Evolutionary conservation across 345 rosid genomes (phyloP), one percentile per base, ranked within the genome.

Genomic region (Linum lewisii): DNA sequence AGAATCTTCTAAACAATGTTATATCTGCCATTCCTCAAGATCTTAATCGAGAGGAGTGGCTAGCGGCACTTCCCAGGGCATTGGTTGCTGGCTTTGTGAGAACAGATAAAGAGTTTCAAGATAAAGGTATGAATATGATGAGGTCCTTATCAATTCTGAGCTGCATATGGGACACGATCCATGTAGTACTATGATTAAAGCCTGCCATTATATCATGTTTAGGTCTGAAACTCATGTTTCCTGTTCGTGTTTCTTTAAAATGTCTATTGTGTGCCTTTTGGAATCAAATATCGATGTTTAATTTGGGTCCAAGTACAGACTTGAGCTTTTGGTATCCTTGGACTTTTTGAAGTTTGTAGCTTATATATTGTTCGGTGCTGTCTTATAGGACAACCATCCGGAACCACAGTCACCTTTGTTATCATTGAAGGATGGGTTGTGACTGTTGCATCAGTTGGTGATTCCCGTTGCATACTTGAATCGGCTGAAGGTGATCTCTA

Each of bases 31-130:
- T 91, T 70, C 90, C 96, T 10, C 59, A 50, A 19, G 90, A 89
- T 2, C 89, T 85, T 67, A 84, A 80, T 9, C 76, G 82, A 32
- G 96, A 91, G 19, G 91, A 91, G 38, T 91, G 98, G 92, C 83
- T 88, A 64, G 95, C 82, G 32, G 90, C 96, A 15, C 75, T 88
- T 58, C 96, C 94, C 45, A 81, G 92, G 62, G 98, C 96, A 4
- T 75, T 91, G 62, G 98, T 84, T 29, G 79, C 98, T 24, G 98
- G 98, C 15, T 91, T 91, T 59, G 98, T 91, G 54, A 91, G 82
- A 82, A 87, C 98, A 0, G 96, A 91, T 68, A 91, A 82, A 72
- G 96, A 87, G 78, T 91, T 91, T 61, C 98, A 91, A 82, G 82
- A 75, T 59, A 84, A 81, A 91, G 95, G 95, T 72, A 66, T 67